Evolutionary conservation across 345 rosid species (phyloP).

Genomic region (Hibiscus syriacus): DNA sequence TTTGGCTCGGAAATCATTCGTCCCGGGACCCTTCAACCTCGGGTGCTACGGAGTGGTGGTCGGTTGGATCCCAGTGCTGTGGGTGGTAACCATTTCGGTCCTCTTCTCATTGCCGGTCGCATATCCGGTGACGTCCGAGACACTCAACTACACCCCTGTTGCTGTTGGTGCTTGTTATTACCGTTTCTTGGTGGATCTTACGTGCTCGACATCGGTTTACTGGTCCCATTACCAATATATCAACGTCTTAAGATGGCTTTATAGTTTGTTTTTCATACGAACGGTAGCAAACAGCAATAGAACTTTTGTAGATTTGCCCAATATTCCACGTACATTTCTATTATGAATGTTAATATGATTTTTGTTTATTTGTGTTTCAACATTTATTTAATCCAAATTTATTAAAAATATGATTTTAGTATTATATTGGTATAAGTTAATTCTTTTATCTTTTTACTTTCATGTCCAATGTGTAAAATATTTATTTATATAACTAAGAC

Average conservation of each 20-base stretch:
- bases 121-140: conserved; percentile 67
- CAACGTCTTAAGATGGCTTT: no score
- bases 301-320: background rate
- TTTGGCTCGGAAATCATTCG: conserved; percentile 62
- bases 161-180: conserved; percentile 63
- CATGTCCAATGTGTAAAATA: no score
- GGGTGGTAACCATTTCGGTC: conserved; percentile 85
- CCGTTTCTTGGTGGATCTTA: conserved; percentile 53
- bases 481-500: no score
- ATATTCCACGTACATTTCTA: background rate
- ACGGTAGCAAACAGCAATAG: no score
- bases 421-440: no score
- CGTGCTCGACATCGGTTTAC: conserved; percentile 76
- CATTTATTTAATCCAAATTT: no score
- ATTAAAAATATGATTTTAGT: no score
- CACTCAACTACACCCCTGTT: conserved; percentile 89
- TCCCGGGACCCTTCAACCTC: conserved; percentile 73
- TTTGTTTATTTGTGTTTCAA: no score
- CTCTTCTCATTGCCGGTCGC: conserved; percentile 93
- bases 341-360: no score
- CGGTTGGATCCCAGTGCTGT: conserved; percentile 81
- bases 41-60: conserved; percentile 56
- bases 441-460: no score
- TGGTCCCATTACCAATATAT: conserved; percentile 51
- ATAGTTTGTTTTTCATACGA: no score